These are phyloP conservation scores for Rhodotorula sp. DNA, from an alignment of 1,284 basidiomycete genomes.

Conservation along the genomic window DNA sequence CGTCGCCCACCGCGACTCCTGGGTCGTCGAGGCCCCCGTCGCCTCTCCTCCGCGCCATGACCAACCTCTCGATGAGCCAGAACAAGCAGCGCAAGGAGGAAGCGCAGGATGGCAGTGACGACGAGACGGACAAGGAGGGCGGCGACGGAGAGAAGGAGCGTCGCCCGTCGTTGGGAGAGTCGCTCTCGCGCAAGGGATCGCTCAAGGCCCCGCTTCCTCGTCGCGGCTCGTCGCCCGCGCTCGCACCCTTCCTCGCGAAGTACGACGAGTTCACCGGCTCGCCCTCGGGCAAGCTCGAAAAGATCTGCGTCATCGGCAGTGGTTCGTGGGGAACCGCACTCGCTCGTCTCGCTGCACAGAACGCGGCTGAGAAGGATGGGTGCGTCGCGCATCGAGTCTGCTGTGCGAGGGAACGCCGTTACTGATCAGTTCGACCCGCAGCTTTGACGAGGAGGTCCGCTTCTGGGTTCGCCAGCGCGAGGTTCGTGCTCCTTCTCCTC, in stretches of 20 bases:
- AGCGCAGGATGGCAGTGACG: background rate
- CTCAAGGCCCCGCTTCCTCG: conserved; percentile 27
- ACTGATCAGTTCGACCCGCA: background rate
- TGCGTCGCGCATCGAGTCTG: background rate
- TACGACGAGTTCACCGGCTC: conserved; percentile 36
- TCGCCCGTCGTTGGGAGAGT: conserved; percentile 16
- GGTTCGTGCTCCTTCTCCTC: conserved; percentile 9
- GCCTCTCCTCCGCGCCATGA: conserved; percentile 34
- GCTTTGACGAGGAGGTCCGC: conserved; percentile 39
- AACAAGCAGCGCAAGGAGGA: conserved; percentile 11
- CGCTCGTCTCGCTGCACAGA: conserved; percentile 36
- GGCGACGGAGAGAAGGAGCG: background rate
- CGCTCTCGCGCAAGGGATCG: conserved; percentile 35
- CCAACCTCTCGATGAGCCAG: conserved; percentile 31
- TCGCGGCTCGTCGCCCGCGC: conserved; percentile 27
- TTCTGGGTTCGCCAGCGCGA: conserved; percentile 43
- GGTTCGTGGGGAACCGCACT: conserved; percentile 41
- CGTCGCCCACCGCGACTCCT: conserved; percentile 25
- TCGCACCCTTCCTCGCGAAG: conserved; percentile 39
- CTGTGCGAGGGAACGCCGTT: rapidly evolving
- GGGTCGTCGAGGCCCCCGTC: conserved; percentile 39
- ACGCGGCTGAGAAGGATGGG: conserved; percentile 36
- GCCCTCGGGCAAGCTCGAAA: conserved; percentile 20
- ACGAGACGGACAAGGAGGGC: background rate
- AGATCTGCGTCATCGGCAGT: conserved; percentile 38